Evolutionary conservation across 2,329 filamentous ascomycete species (phyloP).

Genomic region (Zasmidium cellare): DNA sequence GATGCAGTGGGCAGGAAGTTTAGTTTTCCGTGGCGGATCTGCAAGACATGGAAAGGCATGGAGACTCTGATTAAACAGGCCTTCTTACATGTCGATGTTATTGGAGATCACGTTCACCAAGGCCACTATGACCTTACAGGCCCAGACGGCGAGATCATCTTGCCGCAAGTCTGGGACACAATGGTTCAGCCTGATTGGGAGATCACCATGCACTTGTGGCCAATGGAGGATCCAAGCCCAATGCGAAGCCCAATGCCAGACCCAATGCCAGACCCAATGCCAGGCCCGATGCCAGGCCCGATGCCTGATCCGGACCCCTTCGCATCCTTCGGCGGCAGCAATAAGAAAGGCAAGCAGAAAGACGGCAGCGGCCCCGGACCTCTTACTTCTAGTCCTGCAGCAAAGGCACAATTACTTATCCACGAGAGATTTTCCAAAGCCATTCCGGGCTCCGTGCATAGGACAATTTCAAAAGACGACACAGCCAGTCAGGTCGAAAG

Average conservation of each 20-base stretch:
- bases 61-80: constrained; percentile 51
- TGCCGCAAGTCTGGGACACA: constrained; percentile 51
- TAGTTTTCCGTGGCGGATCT: constrained; percentile 84
- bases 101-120: constrained; percentile 47
- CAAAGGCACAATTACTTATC: no score
- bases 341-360: no score
- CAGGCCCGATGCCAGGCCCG: no score
- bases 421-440: no score
- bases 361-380: no score
- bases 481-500: not conserved
- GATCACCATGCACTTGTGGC: constrained; percentile 53
- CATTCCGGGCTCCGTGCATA: not conserved
- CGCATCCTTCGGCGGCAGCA: no score
- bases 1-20: constrained; percentile 90
- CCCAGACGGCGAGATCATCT: constrained; percentile 50
- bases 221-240: constrained; percentile 42
- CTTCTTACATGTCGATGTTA: constrained; percentile 48
- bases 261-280: no score
- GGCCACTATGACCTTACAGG: constrained; percentile 51
- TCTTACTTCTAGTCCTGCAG: no score
- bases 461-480: not conserved
- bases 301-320: no score
- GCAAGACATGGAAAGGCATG: constrained; percentile 62
- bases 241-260: no score
- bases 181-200: constrained; percentile 50